phyloP scores from a whole-genome alignment of 768 basidiomycete genomes.

The Collybiopsis confluens region DNA sequence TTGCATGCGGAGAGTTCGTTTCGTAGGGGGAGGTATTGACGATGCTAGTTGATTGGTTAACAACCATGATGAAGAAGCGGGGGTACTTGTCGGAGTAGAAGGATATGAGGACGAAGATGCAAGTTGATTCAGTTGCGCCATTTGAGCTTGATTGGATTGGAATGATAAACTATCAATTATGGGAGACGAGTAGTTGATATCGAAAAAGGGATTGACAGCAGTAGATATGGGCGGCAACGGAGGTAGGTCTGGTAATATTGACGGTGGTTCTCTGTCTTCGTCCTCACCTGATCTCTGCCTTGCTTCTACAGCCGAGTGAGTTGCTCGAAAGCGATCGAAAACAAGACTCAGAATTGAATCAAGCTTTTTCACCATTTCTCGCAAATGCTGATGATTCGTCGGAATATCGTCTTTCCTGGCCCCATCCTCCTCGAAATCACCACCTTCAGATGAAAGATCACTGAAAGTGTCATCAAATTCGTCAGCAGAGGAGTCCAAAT shows the following conservation, averaged over 20 bases:
- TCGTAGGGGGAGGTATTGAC: conserved; percentile 14
- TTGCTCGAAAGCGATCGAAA: conserved; percentile 77
- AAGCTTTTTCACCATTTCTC: conserved; percentile 87
- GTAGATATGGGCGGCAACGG: conserved; percentile 22
- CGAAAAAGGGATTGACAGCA: conserved; percentile 11
- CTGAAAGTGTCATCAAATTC: conserved; percentile 56
- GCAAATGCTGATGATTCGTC: conserved; percentile 62
- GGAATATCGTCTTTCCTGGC: conserved; percentile 34
- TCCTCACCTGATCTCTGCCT: conserved; percentile 7
- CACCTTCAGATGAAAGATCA: conserved; percentile 73
- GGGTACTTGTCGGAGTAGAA: conserved; percentile 15
- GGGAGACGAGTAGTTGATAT: conserved; percentile 7
- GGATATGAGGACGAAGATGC: background rate
- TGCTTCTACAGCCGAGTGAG: conserved; percentile 26
- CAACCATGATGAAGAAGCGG: conserved; percentile 18
- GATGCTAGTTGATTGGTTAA: conserved; percentile 16
- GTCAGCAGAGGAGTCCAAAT: conserved; percentile 38
- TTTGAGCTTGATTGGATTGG: conserved; percentile 4
- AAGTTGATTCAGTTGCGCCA: conserved; percentile 9
- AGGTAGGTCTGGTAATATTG: conserved; percentile 31
- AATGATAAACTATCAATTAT: background rate
- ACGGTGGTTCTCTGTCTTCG: conserved; percentile 11
- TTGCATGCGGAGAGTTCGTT: conserved; percentile 50
- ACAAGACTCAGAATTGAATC: conserved; percentile 83
- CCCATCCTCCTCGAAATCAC: conserved; percentile 39